phyloP scores from a whole-genome alignment of 129 eudicot species.

The Chrysanthemum lavandulifolium region DNA sequence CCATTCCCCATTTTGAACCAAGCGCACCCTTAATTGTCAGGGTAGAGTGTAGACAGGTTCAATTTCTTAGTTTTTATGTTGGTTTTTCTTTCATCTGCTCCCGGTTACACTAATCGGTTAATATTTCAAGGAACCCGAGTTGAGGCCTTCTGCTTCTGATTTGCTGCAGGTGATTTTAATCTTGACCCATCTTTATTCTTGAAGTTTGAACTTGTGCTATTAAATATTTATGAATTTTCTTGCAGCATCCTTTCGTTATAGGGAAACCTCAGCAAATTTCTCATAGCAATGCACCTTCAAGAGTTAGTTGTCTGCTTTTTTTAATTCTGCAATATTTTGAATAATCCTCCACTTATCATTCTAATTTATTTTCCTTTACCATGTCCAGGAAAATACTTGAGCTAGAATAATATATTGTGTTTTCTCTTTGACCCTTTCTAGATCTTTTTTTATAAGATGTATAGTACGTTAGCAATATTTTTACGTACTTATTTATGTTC shows the following conservation, averaged over 20 bases:
- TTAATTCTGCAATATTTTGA: constrained; percentile 14
- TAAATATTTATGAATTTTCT: constrained; percentile 11
- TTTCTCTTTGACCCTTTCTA: too few relatives aligned
- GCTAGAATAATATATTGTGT: not conserved
- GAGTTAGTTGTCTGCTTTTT: constrained; percentile 40
- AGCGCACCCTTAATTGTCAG: too few relatives aligned
- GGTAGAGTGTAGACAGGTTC: too few relatives aligned
- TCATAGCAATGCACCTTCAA: constrained; percentile 34
- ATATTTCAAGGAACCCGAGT: constrained; percentile 57
- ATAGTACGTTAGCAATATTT: too few relatives aligned
- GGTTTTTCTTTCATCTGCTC: constrained; percentile 10
- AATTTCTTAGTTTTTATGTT: not conserved
- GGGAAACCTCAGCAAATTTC: constrained; percentile 41
- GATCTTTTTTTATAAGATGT: too few relatives aligned
- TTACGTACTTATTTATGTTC: too few relatives aligned
- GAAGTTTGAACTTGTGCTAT: constrained; percentile 4
- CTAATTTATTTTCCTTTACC: not conserved
- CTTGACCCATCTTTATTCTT: not conserved
- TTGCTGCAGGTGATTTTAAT: constrained; percentile 59
- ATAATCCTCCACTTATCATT: constrained; percentile 2
- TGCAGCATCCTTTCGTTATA: constrained; percentile 80
- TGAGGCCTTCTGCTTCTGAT: constrained; percentile 64
- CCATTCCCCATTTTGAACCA: too few relatives aligned
- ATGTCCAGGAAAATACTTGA: constrained; percentile 40
- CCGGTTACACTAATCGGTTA: constrained; percentile 8